Evolutionary conservation across 495 filamentous ascomycete species (phyloP), one percentile per base, ranked within the genome.

Genomic region (Immersiella caudata): DNA sequence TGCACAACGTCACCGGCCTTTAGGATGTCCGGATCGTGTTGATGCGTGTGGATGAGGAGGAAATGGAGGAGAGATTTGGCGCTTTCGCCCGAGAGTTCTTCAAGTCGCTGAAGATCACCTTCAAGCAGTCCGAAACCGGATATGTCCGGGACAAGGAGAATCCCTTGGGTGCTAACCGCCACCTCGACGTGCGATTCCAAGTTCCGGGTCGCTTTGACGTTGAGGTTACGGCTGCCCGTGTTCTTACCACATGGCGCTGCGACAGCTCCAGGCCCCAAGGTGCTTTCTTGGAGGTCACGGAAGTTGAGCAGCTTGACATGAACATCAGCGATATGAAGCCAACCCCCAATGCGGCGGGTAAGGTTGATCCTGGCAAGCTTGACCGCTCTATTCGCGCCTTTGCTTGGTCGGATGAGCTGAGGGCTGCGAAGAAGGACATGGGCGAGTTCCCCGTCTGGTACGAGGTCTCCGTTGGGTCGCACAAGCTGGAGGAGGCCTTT

Each of bases 1-100:
- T 84, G n/a, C 79, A 84, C 62, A 81, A 78, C 8, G 67, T 79
- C 8, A 73, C 70, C 12, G 73, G 79, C 35, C 66, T 74, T 21
- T 84, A 79, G 81, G 83, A 86, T 66, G 72, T 83, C 40, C 71
- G 71, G 29, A 72, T 84, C 21, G 67, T 64, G 11, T 27, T 75
- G 20, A 64, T 54, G 63, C 66, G 73, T 62, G 27, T 63, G 46
- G 66, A 75, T 40, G 46, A 62, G 24, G 59, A 66, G 0, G 16
- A 70, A 27, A 22, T 79, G 12, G 67, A 75, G 20, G 36, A 65
- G 6, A 50, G 16, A 4, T 81, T 73, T 63, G 67, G 67, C 0
- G 5, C 57, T 2, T 79, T 83, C 36, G 78, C 78, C 0, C 55
- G 57, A 16, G 64, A 68, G 3, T 62, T 85, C 0, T 26, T 78